Percentiles rank a stretch among this genome's conserved stretches.
Evolutionary conservation across 768 basidiomycete genomes (phyloP).

Genomic region (Lyophyllum shimeji): DNA sequence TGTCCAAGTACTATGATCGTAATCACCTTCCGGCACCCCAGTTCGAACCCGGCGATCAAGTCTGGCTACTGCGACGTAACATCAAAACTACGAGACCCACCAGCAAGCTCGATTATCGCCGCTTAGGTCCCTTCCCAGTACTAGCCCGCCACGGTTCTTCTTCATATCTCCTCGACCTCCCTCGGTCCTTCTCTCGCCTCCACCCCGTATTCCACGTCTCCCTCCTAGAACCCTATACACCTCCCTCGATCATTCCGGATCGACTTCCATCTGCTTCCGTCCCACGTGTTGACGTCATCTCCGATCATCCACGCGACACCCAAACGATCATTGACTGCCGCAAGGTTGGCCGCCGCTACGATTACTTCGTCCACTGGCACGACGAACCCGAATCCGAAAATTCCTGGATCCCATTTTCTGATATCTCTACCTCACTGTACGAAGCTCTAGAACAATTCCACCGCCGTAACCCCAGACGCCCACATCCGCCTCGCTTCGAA

Average conservation of each 20-base stretch:
- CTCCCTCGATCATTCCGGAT: background rate
- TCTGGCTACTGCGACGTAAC: conserved; percentile 3
- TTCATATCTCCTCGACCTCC: conserved; percentile 1
- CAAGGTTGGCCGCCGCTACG: conserved; percentile 6
- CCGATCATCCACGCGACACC: background rate
- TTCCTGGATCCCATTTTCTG: conserved; percentile 13
- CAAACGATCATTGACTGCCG: background rate
- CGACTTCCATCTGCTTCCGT: background rate
- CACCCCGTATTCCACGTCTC: conserved; percentile 5
- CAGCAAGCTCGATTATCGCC: conserved; percentile 5
- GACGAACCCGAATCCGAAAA: conserved; percentile 9
- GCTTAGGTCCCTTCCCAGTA: conserved; percentile 5
- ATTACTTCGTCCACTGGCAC: conserved; percentile 7
- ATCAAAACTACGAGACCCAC: conserved; percentile 3
- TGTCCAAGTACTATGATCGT: conserved; percentile 8
- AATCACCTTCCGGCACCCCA: background rate
- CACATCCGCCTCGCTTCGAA: conserved; percentile 3
- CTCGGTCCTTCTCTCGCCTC: background rate
- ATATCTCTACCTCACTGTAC: conserved; percentile 5
- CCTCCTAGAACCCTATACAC: background rate
- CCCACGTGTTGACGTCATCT: background rate
- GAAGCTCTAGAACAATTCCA: conserved; percentile 6
- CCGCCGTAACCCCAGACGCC: background rate
- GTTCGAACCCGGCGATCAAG: background rate
- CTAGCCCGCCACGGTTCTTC: background rate